phyloP scores from a whole-genome alignment of 2,329 filamentous ascomycete species.

The Fusarium temperatum region DNA sequence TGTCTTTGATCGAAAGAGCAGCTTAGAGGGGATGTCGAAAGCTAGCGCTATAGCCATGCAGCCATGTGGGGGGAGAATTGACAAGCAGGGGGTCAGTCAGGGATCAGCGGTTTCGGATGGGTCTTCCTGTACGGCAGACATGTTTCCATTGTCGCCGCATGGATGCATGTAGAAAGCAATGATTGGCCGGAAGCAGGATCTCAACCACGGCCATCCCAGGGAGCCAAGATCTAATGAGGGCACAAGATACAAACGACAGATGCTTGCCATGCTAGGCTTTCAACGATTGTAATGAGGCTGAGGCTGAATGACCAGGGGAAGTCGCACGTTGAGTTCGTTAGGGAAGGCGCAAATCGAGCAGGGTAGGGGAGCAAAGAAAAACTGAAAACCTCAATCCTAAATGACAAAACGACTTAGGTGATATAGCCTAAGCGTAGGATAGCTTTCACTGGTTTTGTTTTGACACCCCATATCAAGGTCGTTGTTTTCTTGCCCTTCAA shows the following conservation, averaged over 20 bases:
- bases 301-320: background rate
- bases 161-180: constrained; percentile 17
- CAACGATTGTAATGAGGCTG: constrained; percentile 1
- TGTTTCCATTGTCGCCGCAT: constrained; percentile 46
- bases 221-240: constrained; percentile 28
- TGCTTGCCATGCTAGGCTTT: background rate
- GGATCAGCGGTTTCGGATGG: constrained; percentile 40
- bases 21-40: constrained; percentile 32
- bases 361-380: too few relatives aligned
- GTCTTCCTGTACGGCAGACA: constrained; percentile 41
- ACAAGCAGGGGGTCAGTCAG: constrained; percentile 36
- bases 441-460: too few relatives aligned
- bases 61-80: constrained; percentile 40
- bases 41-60: constrained; percentile 34
- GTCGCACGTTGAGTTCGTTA: background rate
- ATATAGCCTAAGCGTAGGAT: too few relatives aligned
- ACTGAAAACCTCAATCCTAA: too few relatives aligned
- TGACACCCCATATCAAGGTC: too few relatives aligned
- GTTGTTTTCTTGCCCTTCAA: too few relatives aligned
- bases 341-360: background rate
- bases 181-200: constrained; percentile 37
- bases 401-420: too few relatives aligned
- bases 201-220: constrained; percentile 25
- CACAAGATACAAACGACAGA: constrained; percentile 22
- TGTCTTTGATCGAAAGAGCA: constrained; percentile 20